Evolutionary conservation across 2,329 filamentous ascomycete genomes (phyloP).

Genomic region (Neoarthrinium moseri): DNA sequence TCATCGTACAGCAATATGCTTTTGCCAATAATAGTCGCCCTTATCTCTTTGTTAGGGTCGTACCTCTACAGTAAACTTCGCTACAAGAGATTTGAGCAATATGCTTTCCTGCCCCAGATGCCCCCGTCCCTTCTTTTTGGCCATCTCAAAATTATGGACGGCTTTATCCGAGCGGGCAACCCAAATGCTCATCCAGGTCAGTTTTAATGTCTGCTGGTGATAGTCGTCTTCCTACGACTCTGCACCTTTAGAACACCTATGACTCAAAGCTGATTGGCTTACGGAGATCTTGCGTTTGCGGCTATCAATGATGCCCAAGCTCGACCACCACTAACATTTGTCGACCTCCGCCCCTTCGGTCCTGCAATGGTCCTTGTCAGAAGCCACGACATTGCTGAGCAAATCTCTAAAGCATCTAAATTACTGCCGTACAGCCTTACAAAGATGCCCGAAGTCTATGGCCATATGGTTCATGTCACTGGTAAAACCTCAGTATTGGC

Average conservation of each 20-base stretch:
- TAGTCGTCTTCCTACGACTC: no score
- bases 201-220: neutral
- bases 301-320: slow-evolving; percentile 28
- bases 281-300: slow-evolving; percentile 10
- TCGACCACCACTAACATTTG: slow-evolving; percentile 30
- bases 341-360: slow-evolving; percentile 34
- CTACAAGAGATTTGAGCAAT: neutral
- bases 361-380: slow-evolving; percentile 30
- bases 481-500: neutral
- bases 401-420: slow-evolving; percentile 31
- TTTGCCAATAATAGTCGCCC: neutral
- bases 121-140: neutral
- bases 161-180: neutral
- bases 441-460: slow-evolving; percentile 23
- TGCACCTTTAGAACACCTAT: no score
- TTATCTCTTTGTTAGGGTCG: neutral
- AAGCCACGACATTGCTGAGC: slow-evolving; percentile 35
- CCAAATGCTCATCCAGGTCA: slow-evolving; percentile 1
- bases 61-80: neutral
- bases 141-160: slow-evolving; percentile 1
- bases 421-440: slow-evolving; percentile 28
- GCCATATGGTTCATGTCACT: slow-evolving; percentile 3
- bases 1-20: no score
- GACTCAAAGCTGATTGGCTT: no score
- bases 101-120: slow-evolving; percentile 2